Evolutionary conservation across 257 asterid genomes (phyloP).

Genomic region (Osmanthus fragrans): DNA sequence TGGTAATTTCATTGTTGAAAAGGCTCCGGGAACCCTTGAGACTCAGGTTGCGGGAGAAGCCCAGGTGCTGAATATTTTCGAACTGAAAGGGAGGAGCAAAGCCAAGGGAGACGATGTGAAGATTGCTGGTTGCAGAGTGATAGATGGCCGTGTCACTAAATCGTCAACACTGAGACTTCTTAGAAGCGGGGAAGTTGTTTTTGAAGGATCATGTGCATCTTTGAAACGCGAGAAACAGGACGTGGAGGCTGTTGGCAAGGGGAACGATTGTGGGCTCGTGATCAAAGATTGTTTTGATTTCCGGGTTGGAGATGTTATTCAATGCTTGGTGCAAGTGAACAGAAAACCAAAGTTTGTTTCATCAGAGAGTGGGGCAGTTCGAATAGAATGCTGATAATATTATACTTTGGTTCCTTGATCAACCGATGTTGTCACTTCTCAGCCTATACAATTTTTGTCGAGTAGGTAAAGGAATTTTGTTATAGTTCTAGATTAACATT

Average conservation of each 20-base stretch:
- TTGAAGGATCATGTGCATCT: conserved; percentile 73
- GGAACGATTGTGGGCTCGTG: conserved; percentile 86
- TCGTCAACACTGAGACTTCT: conserved; percentile 66
- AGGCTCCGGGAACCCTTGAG: conserved; percentile 86
- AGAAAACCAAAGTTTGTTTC: conserved; percentile 83
- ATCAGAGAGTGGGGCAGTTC: conserved; percentile 83
- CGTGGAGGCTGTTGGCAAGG: conserved; percentile 82
- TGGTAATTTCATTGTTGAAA: conserved; percentile 78
- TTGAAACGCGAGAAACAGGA: conserved; percentile 79
- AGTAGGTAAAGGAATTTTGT: conserved; percentile 1
- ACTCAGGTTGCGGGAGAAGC: conserved; percentile 93
- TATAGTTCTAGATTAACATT: not conserved
- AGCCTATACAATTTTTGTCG: not conserved
- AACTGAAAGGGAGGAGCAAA: conserved; percentile 75
- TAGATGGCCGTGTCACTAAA: conserved; percentile 72
- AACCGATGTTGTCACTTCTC: not conserved
- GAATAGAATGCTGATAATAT: conserved; percentile 68
- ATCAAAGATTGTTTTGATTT: conserved; percentile 58
- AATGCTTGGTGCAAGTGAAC: conserved; percentile 78
- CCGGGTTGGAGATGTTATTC: conserved; percentile 81
- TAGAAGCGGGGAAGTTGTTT: conserved; percentile 78
- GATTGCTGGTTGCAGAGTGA: conserved; percentile 89
- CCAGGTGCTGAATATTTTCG: conserved; percentile 83
- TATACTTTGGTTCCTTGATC: not conserved
- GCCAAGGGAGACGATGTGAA: conserved; percentile 69